Base-by-base conservation (phyloP, 768 basidiomycete genomes). In the Macrolepiota dolichaula region DNA sequence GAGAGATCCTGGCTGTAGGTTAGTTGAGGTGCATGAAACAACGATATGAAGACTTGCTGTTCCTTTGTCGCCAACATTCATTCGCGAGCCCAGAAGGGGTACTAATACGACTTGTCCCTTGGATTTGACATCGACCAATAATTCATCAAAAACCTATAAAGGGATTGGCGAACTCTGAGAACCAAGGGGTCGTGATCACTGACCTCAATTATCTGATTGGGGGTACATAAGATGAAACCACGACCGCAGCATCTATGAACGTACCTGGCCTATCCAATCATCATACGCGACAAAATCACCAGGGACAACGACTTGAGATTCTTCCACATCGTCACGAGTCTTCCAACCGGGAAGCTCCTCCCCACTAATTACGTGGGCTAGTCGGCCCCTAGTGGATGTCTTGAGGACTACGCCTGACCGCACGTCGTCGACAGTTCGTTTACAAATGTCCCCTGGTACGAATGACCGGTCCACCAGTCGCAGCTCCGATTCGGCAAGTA, bases 181-280 rank as follows among this genome's bases (percentile, higher is more conserved):
- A 65, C 40, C 35, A 61, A 46, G 46, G 25, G 64, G 51, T n/a
- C 19, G 37, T 25, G 38, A 32, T 52, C 35, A 61, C 81, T 64
- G 70, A 93, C 91, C 83, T 94, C 92, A 57, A 92, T 83, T 46
- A 94, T 81, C 87, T 91, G 62, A 63, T 29, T 22, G 17, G 22
- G 24, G 57, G 64, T 60, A 29, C 52, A 57, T 57, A 64, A 49
- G 68, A 60, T 50, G 44, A 42, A 13, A 36, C 59, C 47, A 54
- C 38, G 62, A 35, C 42, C 32, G 51, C 53, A 42, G 49, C 52
- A 29, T 38, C n/a, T 35, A 53, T 61, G n/a, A 44, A 68, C 83
- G 70, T 71, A 91, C 92, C 81, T 94, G 92, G 55, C 94, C 94
- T 67, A 96, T 77, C 94, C 95, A 97, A 70, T 93, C 85, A 65